Evolutionary conservation across 306 rosid species (phyloP), one percentile per base, ranked within the genome.

Genomic region (Amphicarpaea edgeworthii): DNA sequence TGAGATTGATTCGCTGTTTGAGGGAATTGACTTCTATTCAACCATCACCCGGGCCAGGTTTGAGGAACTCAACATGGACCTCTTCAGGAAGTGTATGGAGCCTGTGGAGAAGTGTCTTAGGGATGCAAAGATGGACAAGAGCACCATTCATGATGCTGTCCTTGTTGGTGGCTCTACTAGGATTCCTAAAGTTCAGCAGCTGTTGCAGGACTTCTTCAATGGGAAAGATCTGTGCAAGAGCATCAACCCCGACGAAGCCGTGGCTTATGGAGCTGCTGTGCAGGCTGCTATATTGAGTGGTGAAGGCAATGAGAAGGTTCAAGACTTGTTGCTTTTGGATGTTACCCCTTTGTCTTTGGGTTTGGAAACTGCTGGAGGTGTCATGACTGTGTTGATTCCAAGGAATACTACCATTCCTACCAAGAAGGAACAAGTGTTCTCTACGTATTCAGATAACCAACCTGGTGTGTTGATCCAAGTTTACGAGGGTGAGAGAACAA

Each of bases 151-250:
- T 42, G 95, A 91, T 71, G 92, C 82, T 5, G 95, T 91, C 12
- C 95, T 91, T 77, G 97, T 91, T 2, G 95, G 97, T 38, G 97
- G 97, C 34, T 91, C 97, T 0, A 91, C 93, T 0, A 87, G 97
- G 45, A 91, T 91, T 85, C 97, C 93, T 0, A 89, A 89, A 21
- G 97, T 89, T 12, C 95, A 91, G 73, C 93, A 89, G 41, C 55
- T 91, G 7, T 60, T 91, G 86, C 97, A 91, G 68, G 95, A 89
- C 37, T 91, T 91, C 73, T 91, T 91, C 78, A 89, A 91, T n/a
- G 97, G 94, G 6, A 89, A 89, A 70, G 92, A 91, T 4, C 80
- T 89, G 0, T 91, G 90, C 57, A 91, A 88, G 80, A 91, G 94
- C 64, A 91, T 91, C 37, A 91, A 91, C 70, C 94, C 97, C 0